Percentiles rank a stretch among this genome's conserved stretches.
These are phyloP conservation scores for Phytophthora cactorum DNA, from an alignment of 352 stramenopile species.

Conservation along the genomic window DNA sequence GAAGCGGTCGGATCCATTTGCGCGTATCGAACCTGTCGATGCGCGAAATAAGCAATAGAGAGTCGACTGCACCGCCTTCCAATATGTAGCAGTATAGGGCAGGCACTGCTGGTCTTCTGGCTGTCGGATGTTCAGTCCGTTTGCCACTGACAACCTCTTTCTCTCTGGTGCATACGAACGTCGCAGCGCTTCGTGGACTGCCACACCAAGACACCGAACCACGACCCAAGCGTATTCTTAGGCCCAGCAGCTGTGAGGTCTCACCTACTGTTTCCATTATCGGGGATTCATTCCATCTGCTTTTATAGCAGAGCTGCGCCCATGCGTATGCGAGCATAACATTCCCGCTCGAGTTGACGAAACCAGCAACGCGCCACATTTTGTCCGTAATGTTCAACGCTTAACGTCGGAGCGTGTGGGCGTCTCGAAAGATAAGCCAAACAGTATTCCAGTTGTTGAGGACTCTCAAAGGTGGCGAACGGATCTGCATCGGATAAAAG, in stretches of 20 bases:
- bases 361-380: neutral
- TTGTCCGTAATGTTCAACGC: neutral
- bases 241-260: conserved; percentile 18
- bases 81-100: conserved; percentile 11
- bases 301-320: conserved; percentile 27
- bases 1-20: conserved; percentile 29
- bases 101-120: conserved; percentile 26
- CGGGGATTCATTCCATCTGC: conserved; percentile 19
- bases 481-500: neutral
- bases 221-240: conserved; percentile 35
- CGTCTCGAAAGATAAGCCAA: conserved; percentile 1
- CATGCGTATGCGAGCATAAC: conserved; percentile 29
- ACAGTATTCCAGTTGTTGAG: neutral
- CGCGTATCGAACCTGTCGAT: neutral
- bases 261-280: conserved; percentile 9
- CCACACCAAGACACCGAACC: conserved; percentile 25
- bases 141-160: conserved; percentile 23
- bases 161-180: conserved; percentile 15
- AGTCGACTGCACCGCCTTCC: conserved; percentile 4
- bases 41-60: conserved; percentile 28
- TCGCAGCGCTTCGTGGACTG: conserved; percentile 6
- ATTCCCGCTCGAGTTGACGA: conserved; percentile 32
- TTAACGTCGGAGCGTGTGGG: neutral
- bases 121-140: conserved; percentile 22
- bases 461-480: neutral